A percentile compares a stretch with the other conserved stretches of the same genome.
Conservation (phyloP, 805 yeast species). For the Teunomyces barrocoloradensis region DNA sequence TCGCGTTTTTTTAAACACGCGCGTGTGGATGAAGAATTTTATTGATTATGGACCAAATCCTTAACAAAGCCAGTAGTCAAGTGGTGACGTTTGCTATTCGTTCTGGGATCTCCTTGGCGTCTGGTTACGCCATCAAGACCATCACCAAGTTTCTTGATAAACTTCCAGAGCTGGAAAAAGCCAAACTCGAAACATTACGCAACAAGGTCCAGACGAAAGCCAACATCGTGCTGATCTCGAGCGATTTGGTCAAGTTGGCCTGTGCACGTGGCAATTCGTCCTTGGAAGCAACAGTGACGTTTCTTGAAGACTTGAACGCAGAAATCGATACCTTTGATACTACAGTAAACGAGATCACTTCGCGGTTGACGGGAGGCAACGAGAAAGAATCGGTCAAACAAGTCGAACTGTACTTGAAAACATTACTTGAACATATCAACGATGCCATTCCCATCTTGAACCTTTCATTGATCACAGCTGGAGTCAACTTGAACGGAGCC, state of each 20-base stretch:
- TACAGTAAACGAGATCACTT: constrained; percentile 41
- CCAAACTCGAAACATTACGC: constrained; percentile 39
- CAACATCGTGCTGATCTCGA: constrained; percentile 60
- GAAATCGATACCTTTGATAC: constrained; percentile 60
- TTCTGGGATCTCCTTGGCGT: constrained; percentile 72
- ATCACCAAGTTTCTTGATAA: constrained; percentile 54
- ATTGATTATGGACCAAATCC: constrained; percentile 38
- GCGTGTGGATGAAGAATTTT: no score
- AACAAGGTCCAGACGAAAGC: constrained; percentile 55
- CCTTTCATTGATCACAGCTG: constrained; percentile 65
- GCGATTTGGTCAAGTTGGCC: constrained; percentile 62
- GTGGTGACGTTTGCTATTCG: constrained; percentile 78
- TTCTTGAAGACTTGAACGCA: constrained; percentile 53
- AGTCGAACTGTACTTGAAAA: constrained; percentile 51
- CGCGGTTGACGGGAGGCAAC: constrained; percentile 24
- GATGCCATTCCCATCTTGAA: constrained; percentile 68
- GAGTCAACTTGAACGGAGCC: constrained; percentile 54
- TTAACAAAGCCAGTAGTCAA: constrained; percentile 64
- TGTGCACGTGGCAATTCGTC: constrained; percentile 62
- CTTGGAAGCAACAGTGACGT: constrained; percentile 50
- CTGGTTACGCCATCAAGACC: constrained; percentile 67
- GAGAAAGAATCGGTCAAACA: constrained; percentile 37
- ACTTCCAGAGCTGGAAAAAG: constrained; percentile 54
- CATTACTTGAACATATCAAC: constrained; percentile 53
- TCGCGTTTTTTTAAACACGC: neutral